Evolutionary conservation across 1,139 yeast species (phyloP), one percentile per base, ranked within the genome.

Genomic region (Diutina scorzettiae): DNA sequence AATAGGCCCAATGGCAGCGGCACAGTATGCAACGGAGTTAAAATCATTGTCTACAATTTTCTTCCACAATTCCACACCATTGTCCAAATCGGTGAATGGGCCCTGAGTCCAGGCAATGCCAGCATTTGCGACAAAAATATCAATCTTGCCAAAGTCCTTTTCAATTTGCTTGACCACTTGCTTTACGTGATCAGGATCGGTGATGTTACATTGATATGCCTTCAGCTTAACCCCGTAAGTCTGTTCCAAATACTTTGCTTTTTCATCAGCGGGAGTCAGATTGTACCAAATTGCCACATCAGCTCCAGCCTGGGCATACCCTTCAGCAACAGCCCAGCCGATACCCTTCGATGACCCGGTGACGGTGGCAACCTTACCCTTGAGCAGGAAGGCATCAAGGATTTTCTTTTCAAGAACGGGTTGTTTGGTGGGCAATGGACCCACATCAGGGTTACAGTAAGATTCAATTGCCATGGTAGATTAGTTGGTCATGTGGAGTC

Each of bases 301-400:
- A 9, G 95, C 95, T 43, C 95, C 96, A 4, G 93, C 94, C 63
- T 84, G 93, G 42, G 93, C 89, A 54, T 68, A 84, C 0, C 89
- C 93, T 55, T 78, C 82, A 37, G 95, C 95, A 23, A 84, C 85
- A 5, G 84, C 86, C 49, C 64, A 71, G 11, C 96, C 96, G 52
- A 86, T 86, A 24, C 96, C 96, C 32, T 81, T 73, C 14, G 93
- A 80, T 3, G 93, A 81, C 28, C 96, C 96, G 17, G 95, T 83
- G 46, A 86, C 76, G n/a, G 86, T 76, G 44, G 94, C 94, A 17
- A 82, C 85, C 59, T 83, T 84, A 18, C 94, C 94, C 66, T 80
- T 82, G 48, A 84, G 66, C 1, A 81, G 76, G 55, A 80, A 78
- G 45, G 78, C 58, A 42, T 73, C 77, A 44, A 73, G 49, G 30